phyloP scores from a whole-genome alignment of 768 basidiomycete species.

The Termitomyces sp. region DNA sequence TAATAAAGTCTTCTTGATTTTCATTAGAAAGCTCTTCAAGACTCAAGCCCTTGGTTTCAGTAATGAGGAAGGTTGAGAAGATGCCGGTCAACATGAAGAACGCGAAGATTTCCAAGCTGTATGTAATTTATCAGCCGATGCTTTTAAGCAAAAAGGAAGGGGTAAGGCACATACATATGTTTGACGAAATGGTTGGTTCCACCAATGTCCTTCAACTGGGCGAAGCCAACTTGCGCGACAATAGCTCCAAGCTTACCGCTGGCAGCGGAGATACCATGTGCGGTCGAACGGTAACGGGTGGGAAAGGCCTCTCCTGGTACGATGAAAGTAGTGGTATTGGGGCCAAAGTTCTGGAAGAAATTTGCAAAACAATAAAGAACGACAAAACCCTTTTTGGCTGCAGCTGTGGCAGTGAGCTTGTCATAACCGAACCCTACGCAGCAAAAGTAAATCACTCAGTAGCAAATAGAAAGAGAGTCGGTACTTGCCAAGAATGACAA shows the following conservation, averaged over 20 bases:
- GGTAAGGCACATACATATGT: constrained; percentile 52
- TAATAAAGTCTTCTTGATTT: constrained; percentile 56
- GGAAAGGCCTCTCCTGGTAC: constrained; percentile 84
- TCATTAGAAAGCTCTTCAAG: constrained; percentile 77
- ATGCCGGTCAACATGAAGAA: constrained; percentile 85
- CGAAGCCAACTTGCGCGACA: constrained; percentile 74
- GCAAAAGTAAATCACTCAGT: not conserved
- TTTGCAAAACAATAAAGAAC: constrained; percentile 84
- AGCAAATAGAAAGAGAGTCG: not conserved
- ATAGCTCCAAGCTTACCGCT: constrained; percentile 82
- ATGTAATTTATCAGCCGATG: constrained; percentile 1
- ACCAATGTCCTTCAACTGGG: constrained; percentile 60
- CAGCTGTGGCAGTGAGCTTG: constrained; percentile 38
- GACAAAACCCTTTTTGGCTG: constrained; percentile 56
- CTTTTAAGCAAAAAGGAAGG: not conserved
- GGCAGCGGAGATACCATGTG: constrained; percentile 80
- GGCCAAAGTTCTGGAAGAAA: constrained; percentile 89
- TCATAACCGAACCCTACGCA: constrained; percentile 62
- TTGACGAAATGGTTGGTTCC: constrained; percentile 55
- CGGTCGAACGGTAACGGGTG: constrained; percentile 83
- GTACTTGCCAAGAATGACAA: constrained; percentile 60
- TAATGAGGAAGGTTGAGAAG: constrained; percentile 72
- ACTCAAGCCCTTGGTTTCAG: constrained; percentile 65
- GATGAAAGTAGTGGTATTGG: constrained; percentile 76
- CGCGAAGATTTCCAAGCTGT: constrained; percentile 73